Percentiles rank a stretch among this genome's conserved stretches.
These are phyloP conservation scores for Hansfordia pulvinata DNA, from an alignment of 2,329 filamentous ascomycete genomes.

Conservation along the genomic window DNA sequence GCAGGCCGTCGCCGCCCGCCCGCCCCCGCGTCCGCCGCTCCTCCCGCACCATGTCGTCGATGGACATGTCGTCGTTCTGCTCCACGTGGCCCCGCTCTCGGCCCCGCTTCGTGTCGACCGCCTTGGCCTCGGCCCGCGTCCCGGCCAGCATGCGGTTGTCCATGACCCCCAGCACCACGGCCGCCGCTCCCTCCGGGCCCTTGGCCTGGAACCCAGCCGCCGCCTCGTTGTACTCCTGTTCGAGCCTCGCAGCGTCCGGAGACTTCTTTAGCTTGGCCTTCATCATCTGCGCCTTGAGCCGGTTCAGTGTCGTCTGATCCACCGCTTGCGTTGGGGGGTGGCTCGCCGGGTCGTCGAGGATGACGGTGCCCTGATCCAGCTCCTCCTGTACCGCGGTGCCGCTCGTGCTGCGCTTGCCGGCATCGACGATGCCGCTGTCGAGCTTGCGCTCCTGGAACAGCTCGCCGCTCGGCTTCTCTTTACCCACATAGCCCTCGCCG, in stretches of 20 bases:
- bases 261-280: conserved; percentile 79
- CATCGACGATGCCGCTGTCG: conserved; percentile 31
- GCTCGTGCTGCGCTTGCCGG: conserved; percentile 16
- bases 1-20: conserved; percentile 63
- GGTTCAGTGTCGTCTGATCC: conserved; percentile 73
- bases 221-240: conserved; percentile 72
- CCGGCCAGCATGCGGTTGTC: conserved; percentile 83
- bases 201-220: conserved; percentile 43
- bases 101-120: conserved; percentile 67
- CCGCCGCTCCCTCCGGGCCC: conserved; percentile 48
- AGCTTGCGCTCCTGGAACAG: conserved; percentile 64
- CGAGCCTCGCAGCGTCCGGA: conserved; percentile 61
- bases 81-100: conserved; percentile 72
- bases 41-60: conserved; percentile 94
- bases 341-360: conserved; percentile 38
- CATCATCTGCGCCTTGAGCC: conserved; percentile 87
- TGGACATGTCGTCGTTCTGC: conserved; percentile 89
- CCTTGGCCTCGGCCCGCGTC: conserved; percentile 56
- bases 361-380: conserved; percentile 40
- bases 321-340: conserved; percentile 37
- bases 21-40: conserved; percentile 75
- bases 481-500: conserved; percentile 70
- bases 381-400: no score
- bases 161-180: conserved; percentile 76
- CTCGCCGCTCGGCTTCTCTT: conserved; percentile 79